These are phyloP conservation scores for Yarrowia sp. DNA, from an alignment of 805 yeast species.

Conservation along the genomic window DNA sequence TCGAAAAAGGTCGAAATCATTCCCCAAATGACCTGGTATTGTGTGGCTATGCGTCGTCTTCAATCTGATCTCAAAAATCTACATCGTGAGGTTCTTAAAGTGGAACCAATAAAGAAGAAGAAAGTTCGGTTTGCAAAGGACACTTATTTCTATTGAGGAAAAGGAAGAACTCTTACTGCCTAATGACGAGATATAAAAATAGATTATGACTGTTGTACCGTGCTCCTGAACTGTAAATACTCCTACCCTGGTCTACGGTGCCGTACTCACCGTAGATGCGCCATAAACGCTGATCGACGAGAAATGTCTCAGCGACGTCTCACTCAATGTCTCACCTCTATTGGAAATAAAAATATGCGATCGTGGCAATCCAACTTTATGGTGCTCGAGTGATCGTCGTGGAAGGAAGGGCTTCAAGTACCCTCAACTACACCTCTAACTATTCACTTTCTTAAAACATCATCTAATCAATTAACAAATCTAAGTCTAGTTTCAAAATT, in stretches of 20 bases:
- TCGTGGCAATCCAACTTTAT: slow-evolving; percentile 1
- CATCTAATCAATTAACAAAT: slow-evolving; percentile 19
- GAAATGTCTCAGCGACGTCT: not conserved
- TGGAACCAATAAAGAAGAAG: slow-evolving; percentile 15
- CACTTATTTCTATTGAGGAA: slow-evolving; percentile 3
- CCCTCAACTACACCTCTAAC: not conserved
- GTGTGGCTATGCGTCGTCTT: slow-evolving; percentile 2
- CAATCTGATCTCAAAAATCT: not conserved
- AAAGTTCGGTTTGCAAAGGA: slow-evolving; percentile 24
- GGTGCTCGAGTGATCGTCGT: not conserved
- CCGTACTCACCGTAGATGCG: no score
- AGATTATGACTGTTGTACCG: not conserved
- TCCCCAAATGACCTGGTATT: slow-evolving; percentile 15
- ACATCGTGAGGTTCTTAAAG: not conserved
- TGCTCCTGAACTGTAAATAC: not conserved
- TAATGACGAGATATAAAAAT: not conserved
- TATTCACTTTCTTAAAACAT: not conserved
- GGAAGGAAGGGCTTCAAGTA: no score
- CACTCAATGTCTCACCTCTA: slow-evolving; percentile 13
- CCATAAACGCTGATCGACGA: not conserved
- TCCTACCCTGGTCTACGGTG: not conserved
- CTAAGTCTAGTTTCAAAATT: not conserved
- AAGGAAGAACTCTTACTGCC: not conserved
- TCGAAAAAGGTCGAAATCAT: not conserved
- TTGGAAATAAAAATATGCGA: no score